Percentiles rank a stretch among this genome's conserved stretches.
These are phyloP conservation scores for Cytospora mali DNA, from an alignment of 2,329 filamentous ascomycete genomes.

Conservation along the genomic window DNA sequence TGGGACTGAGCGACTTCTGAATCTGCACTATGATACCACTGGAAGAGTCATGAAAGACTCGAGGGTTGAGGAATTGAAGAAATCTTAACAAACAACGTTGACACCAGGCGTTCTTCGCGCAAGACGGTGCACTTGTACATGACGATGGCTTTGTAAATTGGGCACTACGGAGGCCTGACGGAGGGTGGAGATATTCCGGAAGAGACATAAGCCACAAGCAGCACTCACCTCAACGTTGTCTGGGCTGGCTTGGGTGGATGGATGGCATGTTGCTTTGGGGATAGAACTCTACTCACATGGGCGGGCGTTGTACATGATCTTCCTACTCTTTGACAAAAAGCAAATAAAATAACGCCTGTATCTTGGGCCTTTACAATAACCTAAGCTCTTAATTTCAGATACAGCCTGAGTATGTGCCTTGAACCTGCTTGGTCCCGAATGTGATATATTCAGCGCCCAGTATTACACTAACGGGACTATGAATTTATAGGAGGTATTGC, in stretches of 20 bases:
- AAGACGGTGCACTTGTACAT: conserved; percentile 13
- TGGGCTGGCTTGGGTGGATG: background rate
- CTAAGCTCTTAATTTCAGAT: background rate
- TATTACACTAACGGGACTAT: background rate
- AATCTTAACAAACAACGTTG: background rate
- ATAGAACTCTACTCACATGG: conserved; percentile 9
- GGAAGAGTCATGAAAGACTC: background rate
- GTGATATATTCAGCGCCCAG: background rate
- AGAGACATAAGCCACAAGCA: background rate
- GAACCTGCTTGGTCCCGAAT: background rate
- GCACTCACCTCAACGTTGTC: background rate
- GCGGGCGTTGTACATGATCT: background rate
- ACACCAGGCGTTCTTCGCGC: conserved; percentile 6
- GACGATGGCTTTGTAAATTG: conserved; percentile 16
- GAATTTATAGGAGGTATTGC: background rate
- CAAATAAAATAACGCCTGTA: background rate
- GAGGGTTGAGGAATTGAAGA: background rate
- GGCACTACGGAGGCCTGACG: conserved; percentile 10
- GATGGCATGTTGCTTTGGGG: background rate
- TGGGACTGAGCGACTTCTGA: conserved; percentile 15
- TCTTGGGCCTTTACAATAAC: background rate
- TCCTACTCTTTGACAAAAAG: background rate
- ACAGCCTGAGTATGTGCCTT: background rate
- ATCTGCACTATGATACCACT: background rate
- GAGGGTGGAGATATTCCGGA: background rate